Percentiles rank a stretch among this genome's conserved stretches.
Conservation (phyloP, 805 yeast genomes). For the Blastobotrys parvus region DNA sequence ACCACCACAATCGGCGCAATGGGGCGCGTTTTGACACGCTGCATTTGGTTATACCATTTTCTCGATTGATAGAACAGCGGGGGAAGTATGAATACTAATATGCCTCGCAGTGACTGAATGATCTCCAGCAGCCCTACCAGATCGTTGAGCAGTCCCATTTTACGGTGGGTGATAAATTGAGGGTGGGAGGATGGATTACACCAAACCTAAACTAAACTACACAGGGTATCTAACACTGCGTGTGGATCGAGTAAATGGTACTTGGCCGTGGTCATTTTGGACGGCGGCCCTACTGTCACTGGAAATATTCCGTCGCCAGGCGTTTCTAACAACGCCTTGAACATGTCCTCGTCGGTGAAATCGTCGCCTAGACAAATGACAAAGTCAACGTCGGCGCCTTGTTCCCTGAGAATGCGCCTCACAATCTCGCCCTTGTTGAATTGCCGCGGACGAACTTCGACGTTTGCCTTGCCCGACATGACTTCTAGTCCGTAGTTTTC, state of each 20-base stretch:
- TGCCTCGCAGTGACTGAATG: not conserved
- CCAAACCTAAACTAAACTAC: too few relatives aligned
- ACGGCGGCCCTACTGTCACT: constrained; percentile 88
- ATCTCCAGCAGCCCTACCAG: not conserved
- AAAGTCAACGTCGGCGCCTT: constrained; percentile 62
- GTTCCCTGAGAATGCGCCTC: constrained; percentile 54
- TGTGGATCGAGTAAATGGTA: constrained; percentile 78
- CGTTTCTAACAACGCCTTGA: constrained; percentile 48
- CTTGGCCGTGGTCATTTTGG: constrained; percentile 75
- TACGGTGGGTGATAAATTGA: too few relatives aligned
- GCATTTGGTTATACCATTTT: not conserved
- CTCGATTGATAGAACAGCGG: not conserved
- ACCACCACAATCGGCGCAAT: not conserved
- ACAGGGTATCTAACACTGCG: constrained; percentile 75
- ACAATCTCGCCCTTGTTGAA: constrained; percentile 97
- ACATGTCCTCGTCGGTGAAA: constrained; percentile 97
- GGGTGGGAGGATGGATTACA: too few relatives aligned
- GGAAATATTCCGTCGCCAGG: constrained; percentile 53
- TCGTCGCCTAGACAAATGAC: constrained; percentile 92
- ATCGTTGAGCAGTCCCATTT: not conserved
- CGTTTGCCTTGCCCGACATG: constrained; percentile 94
- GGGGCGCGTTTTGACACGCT: not conserved
- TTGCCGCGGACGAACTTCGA: constrained; percentile 93
- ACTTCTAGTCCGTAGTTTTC: constrained; percentile 76
- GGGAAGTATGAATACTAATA: not conserved